phyloP scores from a whole-genome alignment of 2,329 filamentous ascomycete species.

The Macrophomina pseudophaseolina region DNA sequence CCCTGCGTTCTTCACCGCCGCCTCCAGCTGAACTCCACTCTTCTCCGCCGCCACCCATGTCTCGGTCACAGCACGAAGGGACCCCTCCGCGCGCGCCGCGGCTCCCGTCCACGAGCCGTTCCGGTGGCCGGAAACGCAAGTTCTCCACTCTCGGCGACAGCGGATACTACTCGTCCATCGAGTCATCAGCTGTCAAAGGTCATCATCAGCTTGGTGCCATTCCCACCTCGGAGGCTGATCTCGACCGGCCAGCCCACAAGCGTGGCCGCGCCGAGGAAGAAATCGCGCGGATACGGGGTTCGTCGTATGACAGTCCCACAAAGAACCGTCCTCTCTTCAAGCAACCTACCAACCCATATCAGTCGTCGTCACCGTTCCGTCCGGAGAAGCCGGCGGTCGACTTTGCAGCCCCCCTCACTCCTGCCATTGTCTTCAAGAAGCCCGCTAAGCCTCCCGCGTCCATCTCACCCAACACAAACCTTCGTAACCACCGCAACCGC shows the following conservation, averaged over 20 bases:
- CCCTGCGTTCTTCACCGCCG: constrained; percentile 72
- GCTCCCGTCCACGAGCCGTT: constrained; percentile 66
- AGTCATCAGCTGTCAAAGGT: constrained; percentile 83
- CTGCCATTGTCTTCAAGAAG: constrained; percentile 79
- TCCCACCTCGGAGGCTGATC: constrained; percentile 74
- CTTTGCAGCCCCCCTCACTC: constrained; percentile 72
- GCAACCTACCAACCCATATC: constrained; percentile 40
- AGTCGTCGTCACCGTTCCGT: constrained; percentile 49
- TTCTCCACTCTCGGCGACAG: constrained; percentile 86
- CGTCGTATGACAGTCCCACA: constrained; percentile 89
- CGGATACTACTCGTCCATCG: constrained; percentile 94
- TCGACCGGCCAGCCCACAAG: constrained; percentile 79
- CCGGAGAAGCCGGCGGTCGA: constrained; percentile 44
- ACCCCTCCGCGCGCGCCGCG: constrained; percentile 76
- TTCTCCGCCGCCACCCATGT: constrained; percentile 88
- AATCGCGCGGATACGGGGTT: constrained; percentile 89
- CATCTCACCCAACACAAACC: constrained; percentile 89
- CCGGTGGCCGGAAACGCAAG: constrained; percentile 75
- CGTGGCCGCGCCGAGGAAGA: constrained; percentile 93
- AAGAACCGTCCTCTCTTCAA: constrained; percentile 65
- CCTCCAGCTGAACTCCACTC: constrained; percentile 77
- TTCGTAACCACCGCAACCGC: constrained; percentile 83
- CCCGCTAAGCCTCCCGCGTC: constrained; percentile 71
- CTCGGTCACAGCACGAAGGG: constrained; percentile 63
- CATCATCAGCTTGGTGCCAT: constrained; percentile 65